Base-by-base conservation (phyloP, 1,284 basidiomycete species). In the Cryptococcus sp. region DNA sequence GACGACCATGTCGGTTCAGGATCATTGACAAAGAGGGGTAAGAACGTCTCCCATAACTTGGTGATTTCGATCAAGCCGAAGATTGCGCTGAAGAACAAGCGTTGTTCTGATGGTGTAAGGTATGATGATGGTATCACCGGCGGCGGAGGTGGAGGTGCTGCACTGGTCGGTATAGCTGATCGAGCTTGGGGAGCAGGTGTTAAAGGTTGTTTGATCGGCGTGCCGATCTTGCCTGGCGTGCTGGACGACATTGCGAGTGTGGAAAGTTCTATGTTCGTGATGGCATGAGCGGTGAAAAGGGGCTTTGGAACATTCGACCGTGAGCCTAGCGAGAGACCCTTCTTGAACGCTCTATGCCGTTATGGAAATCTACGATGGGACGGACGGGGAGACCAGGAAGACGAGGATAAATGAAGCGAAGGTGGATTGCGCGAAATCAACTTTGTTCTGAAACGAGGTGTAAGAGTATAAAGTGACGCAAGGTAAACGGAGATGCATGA, bases 1-100 rank as follows among this genome's bases (percentile, higher is more conserved):
- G 64, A 67, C 5, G 69, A 65, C 65, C 73, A 67, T 13, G 71
- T 66, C 2, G 71, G 64, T 19, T 73, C 71, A 10, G 67, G 61
- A 45, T 68, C 62, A 22, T 59, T 49, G 15, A 63, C 51, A 54
- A 74, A 52, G 46, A 70, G 65, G 3, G 74, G 70, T 10, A 68
- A 64, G 20, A 77, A 51, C 1, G 72, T 68, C 55, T 78, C 77
- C 71, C 74, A 77, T 13, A 78, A 46, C 62, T 78, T 78, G 55
- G 68, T 72, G 2, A 67, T 62, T 70, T 78, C 73, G 15, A 78
- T 46, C 13, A 75, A 61, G 3, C 75, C 76, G 8, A 76, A 62
- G 8, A 72, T 55, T 39, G 75, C 69, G 15, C 66, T 52, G 37
- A 72, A 55, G 45, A 74, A 55, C 34, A 71, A 62, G 5, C 75